Evolutionary conservation across 345 rosid genomes (phyloP), one percentile per base, ranked within the genome.

Genomic region (Acer saccharum): DNA sequence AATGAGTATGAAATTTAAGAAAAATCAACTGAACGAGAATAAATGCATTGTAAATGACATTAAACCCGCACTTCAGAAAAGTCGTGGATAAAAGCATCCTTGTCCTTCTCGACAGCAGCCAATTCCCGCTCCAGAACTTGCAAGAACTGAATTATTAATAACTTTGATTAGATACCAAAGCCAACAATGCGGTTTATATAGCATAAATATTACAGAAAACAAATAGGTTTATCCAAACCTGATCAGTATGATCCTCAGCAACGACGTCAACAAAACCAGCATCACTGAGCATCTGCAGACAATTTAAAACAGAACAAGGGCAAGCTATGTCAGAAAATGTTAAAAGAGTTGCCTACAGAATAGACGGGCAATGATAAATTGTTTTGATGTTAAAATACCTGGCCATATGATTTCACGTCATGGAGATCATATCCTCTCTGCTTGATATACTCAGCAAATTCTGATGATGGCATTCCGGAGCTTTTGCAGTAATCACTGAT

Each of bases 351-450:
- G 21, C 21, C 52, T 21, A 23, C 74, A 69, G 69, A 72, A 5
- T n/a, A 48, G 32, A 63, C 2, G 16, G 54, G 25, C 50, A 64
- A 76, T 20, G 77, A 64, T n/a, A 75, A 43, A 73, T 63, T 66
- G 64, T 70, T 77, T 69, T 55, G 29, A 61, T 10, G 25, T 55
- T 66, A 71, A 62, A 23, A 69, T 86, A 92, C 99, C 97, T 90
- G 97, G 60, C 94, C 95, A 68, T 96, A 96, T 50, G 91, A 74
- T 84, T 91, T 78, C 6, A 94, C 86, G 69, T 88, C 92, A 64
- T 94, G 98, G 81, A 92, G 99, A 86, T 94, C 97, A 82, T 96
- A 96, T 44, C 98, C 99, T 87, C 99, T 88, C 83, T 92, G 90
- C 82, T 85, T 90, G 71, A 94, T 91, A 76, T 96, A 92, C 77